Base-by-base conservation (phyloP, 805 yeast species). In the Lipomyces spencermartinsiae region DNA sequence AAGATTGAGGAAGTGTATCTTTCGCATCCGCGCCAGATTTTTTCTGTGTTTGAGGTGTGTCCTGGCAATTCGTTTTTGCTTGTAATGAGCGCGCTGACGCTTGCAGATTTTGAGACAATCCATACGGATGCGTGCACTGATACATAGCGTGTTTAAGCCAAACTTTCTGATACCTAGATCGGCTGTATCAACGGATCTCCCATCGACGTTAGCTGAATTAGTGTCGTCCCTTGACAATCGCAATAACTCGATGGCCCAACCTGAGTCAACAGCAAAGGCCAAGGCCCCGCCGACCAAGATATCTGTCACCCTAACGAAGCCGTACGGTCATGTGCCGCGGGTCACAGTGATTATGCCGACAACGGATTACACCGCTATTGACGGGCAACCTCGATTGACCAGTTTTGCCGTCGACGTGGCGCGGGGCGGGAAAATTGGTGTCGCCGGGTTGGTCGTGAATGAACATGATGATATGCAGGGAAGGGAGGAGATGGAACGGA, bases 21-120 rank as follows among this genome's bases (percentile, higher is more conserved):
- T 7, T 55, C 71, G 10, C 72, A 69, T 54, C 72, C 72, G 33
- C 60, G 68, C 14, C 71, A 69, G 37, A 69, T 69, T 43, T 29
- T 33, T 6, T 46, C 61, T 19, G 66, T 69, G 9, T 49, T 67
- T 43, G 63, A 68, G 56, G 56, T 53, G n/a, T 12, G 33, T 31
- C 16, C 6, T n/a, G 2, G 49, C 7, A 0, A 19, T 43, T 16
- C 49, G 5, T 43, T n/a, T 43, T 43, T 12, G 4, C 10, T 43
- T 43, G 49, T 43, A 2, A 14, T 43, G 22, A n/a, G 10, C 16
- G 10, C 16, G 49, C 49, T 43, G 22, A 43, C 10, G 22, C 49
- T 43, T 43, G 22, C 34, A 53, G 51, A 63, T 67, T 8, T 56
- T 69, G 31, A 62, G 72, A 31, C 72, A 69, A 53, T n/a, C 68